phyloP scores from a whole-genome alignment of 2,329 filamentous ascomycete genomes.

The Diaporthe capsici region DNA sequence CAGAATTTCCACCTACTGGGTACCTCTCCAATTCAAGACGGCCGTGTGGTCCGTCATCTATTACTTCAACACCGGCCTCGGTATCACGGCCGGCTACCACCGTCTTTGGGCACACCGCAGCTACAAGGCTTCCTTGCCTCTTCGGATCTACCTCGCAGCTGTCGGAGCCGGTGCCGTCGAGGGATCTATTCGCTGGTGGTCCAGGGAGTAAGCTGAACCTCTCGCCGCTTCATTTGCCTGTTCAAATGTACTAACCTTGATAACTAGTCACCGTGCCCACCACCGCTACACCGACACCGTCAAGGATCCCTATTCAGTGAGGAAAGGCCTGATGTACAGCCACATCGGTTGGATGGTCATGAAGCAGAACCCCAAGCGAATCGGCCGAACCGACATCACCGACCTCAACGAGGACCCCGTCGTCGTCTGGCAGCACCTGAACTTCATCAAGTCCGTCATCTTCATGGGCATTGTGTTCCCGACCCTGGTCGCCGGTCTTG shows the following conservation, averaged over 20 bases:
- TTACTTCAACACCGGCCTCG: constrained; percentile 87
- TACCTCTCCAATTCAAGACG: constrained; percentile 80
- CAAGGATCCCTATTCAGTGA: constrained; percentile 91
- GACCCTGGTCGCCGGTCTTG: constrained; percentile 79
- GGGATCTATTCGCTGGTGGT: constrained; percentile 92
- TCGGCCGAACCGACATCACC: constrained; percentile 89
- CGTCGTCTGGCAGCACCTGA: constrained; percentile 88
- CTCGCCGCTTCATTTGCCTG: no score
- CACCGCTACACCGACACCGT: constrained; percentile 94
- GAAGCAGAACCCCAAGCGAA: constrained; percentile 92
- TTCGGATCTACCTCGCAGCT: constrained; percentile 86
- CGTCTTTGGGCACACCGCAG: constrained; percentile 89
- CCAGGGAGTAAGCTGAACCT: constrained; percentile 66
- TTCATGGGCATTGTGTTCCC: constrained; percentile 84
- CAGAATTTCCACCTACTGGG: constrained; percentile 79
- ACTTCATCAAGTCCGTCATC: constrained; percentile 86
- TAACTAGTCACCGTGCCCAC: constrained; percentile 79
- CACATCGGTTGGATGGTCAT: constrained; percentile 93
- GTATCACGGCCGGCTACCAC: constrained; percentile 86
- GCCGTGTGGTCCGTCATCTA: constrained; percentile 81
- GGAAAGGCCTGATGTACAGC: constrained; percentile 88
- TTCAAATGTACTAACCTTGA: not conserved
- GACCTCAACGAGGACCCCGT: constrained; percentile 89
- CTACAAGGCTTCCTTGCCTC: constrained; percentile 81
- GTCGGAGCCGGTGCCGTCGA: constrained; percentile 87